A percentile compares a stretch with the other conserved stretches of the same genome.
Evolutionary conservation across 2,329 filamentous ascomycete species (phyloP).

Genomic region (Pseudogymnoascus verrucosus): DNA sequence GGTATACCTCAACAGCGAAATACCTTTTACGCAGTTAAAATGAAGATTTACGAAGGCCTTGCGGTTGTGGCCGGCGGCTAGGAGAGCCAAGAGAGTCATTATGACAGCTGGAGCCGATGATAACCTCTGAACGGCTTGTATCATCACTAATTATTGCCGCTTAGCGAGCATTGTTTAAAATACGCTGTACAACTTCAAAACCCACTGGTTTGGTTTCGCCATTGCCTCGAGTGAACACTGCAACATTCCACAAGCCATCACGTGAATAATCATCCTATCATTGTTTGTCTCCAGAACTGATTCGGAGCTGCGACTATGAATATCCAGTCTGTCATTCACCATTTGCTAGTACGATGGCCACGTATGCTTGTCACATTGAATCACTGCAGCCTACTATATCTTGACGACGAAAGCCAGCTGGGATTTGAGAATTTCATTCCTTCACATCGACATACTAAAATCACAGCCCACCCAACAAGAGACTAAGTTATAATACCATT

Average conservation of each 20-base stretch:
- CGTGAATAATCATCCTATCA: slow-evolving; percentile 1
- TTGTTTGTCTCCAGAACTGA: background rate
- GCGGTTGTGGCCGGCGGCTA: slow-evolving; percentile 68
- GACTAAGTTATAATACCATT: background rate
- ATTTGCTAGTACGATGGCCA: slow-evolving; percentile 2
- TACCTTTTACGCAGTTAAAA: slow-evolving; percentile 81
- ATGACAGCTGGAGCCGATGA: background rate
- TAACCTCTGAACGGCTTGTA: background rate
- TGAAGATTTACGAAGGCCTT: slow-evolving; percentile 86
- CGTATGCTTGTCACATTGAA: slow-evolving; percentile 6
- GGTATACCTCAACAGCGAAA: slow-evolving; percentile 41
- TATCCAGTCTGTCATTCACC: background rate
- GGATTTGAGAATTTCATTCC: background rate
- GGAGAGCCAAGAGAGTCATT: background rate
- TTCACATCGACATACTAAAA: background rate
- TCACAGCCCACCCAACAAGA: background rate
- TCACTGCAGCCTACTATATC: slow-evolving; percentile 1
- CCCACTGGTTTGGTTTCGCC: background rate
- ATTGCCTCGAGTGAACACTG: background rate
- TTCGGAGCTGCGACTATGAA: background rate
- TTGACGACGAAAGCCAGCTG: background rate
- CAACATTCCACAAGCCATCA: background rate
- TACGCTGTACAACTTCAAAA: slow-evolving; percentile 4
- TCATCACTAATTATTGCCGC: slow-evolving; percentile 9
- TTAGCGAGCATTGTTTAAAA: slow-evolving; percentile 2